Percentiles rank a stretch among this genome's conserved stretches.
Evolutionary conservation across 495 filamentous ascomycete species (phyloP).

Genomic region (Viridothelium virens): DNA sequence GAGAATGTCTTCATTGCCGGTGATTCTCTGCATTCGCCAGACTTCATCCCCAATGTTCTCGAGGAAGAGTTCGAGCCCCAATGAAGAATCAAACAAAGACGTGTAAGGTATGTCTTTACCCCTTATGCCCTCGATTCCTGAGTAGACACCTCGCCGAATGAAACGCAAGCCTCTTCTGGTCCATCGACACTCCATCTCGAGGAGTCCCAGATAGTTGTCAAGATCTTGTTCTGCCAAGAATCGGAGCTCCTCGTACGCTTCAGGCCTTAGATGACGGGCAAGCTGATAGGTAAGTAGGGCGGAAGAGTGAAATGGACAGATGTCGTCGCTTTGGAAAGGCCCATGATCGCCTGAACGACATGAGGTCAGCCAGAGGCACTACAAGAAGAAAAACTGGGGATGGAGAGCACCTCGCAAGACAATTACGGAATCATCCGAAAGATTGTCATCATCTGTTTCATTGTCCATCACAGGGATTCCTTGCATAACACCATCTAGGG

Average conservation of each 20-base stretch:
- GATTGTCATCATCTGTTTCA: not conserved
- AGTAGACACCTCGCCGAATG: not conserved
- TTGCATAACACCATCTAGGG: not conserved
- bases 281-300: not conserved
- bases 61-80: not conserved
- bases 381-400: not conserved
- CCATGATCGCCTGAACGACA: not conserved
- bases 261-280: not conserved
- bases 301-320: constrained; percentile 3
- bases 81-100: no score
- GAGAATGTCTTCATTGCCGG: not conserved
- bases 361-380: not conserved
- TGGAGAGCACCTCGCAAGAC: not conserved
- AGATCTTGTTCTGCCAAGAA: not conserved
- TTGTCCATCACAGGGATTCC: not conserved
- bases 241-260: not conserved
- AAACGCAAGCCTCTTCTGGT: not conserved
- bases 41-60: not conserved
- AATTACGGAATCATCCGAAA: not conserved
- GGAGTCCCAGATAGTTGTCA: not conserved
- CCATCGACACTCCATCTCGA: not conserved
- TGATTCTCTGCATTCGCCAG: not conserved
- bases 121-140: not conserved
- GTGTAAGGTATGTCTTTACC: not conserved
- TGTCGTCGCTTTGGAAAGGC: constrained; percentile 1